phyloP scores from a whole-genome alignment of 2,329 filamentous ascomycete genomes.

The Pseudogymnoascus sp. region DNA sequence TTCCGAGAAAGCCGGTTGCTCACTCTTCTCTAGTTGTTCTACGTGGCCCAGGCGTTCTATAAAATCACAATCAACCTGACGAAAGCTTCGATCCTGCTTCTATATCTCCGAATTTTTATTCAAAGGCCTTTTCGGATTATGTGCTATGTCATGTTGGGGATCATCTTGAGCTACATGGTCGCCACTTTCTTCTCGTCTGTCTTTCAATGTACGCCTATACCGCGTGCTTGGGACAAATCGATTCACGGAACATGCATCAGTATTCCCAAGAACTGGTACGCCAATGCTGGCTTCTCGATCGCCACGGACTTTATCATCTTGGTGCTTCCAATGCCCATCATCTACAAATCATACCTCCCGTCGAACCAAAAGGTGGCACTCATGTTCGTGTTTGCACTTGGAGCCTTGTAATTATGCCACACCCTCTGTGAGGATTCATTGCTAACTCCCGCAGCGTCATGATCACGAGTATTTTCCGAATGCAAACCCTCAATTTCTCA shows the following conservation, averaged over 20 bases:
- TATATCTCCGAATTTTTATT: slow-evolving; percentile 48
- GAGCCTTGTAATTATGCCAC: slow-evolving; percentile 26
- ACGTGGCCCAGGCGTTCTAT: slow-evolving; percentile 44
- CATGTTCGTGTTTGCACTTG: slow-evolving; percentile 32
- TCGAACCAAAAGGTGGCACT: slow-evolving; percentile 40
- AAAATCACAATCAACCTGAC: slow-evolving; percentile 46
- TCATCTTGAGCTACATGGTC: slow-evolving; percentile 40
- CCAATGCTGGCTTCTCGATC: slow-evolving; percentile 36
- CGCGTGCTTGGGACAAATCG: slow-evolving; percentile 38
- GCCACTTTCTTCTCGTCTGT: slow-evolving; percentile 39
- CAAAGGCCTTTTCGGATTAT: slow-evolving; percentile 38
- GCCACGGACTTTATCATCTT: slow-evolving; percentile 30
- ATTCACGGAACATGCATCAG: slow-evolving; percentile 38
- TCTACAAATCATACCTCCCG: slow-evolving; percentile 26
- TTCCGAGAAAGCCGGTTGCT: background rate
- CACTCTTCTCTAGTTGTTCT: slow-evolving; percentile 37
- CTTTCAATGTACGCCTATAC: slow-evolving; percentile 43
- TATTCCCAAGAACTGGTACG: slow-evolving; percentile 40
- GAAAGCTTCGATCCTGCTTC: slow-evolving; percentile 44
- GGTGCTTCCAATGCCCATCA: slow-evolving; percentile 28
- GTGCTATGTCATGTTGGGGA: slow-evolving; percentile 34
- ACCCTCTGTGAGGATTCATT: background rate
- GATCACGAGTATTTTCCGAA: slow-evolving; percentile 27
- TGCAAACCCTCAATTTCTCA: slow-evolving; percentile 27
- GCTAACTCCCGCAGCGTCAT: slow-evolving; percentile 20